Evolutionary conservation across 495 filamentous ascomycete genomes (phyloP), one percentile per base, ranked within the genome.

Genomic region (Talaromyces ruber): DNA sequence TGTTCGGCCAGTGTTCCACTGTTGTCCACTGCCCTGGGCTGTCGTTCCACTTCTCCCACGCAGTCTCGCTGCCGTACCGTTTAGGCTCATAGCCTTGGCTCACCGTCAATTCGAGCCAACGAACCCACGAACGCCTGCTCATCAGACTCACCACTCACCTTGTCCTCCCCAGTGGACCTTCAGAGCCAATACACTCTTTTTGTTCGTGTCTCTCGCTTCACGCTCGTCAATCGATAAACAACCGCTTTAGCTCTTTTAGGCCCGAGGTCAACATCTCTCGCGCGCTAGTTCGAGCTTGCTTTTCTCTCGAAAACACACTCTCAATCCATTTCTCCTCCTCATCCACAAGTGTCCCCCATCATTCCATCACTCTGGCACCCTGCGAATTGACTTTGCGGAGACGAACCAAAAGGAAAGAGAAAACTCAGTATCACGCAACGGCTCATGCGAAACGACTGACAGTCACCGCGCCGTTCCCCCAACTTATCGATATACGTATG

Each of bases 91-190:
- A 52, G 18, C 47, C 18, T 52, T 14, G n/a, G 54, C 54, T 57
- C 54, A 57, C 54, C 54, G 54, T 57, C 54, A 57, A 57, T 57
- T 57, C 22, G 54, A 57, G 54, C 54, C 54, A 57, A 21, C 54
- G 28, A 57, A 57, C 54, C 26, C 26, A 21, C 26, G 54, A 57
- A 57, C 54, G 54, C 26, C 54, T 57, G 29, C 54, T 30, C 54
- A 30, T 32, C 24, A 32, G 54, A 54, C 16, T 57, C 54, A 57
- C 54, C 54, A 32, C n/a, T 57, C n/a, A 30, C 14, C 54, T 34
- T n/a, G n/a, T n/a, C 11, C 54, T 22, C 24, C 4, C 14, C 54
- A 30, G 54, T 57, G 54, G 54, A 34, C 29, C 29, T 28, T 12
- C 29, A 18, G 34, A 29, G 54, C 54, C 54, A 57, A 21, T 57